A percentile compares a stretch with the other conserved stretches of the same genome.
phyloP scores from a whole-genome alignment of 805 yeast species.

The Saccharomycopsis olivae region DNA sequence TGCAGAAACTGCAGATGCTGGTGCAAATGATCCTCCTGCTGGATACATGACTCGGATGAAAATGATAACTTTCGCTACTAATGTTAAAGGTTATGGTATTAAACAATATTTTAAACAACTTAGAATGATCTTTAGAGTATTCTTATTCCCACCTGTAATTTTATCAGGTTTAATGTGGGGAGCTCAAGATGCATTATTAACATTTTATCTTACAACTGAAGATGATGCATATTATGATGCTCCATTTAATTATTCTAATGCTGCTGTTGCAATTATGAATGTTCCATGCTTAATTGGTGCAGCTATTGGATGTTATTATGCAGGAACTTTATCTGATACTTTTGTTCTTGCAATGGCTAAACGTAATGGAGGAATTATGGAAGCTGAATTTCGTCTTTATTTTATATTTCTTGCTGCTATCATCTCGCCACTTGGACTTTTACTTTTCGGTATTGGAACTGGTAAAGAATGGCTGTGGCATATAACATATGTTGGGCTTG shows the following conservation, averaged over 20 bases:
- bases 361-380: constrained; percentile 48
- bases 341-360: constrained; percentile 53
- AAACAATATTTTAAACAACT: constrained; percentile 52
- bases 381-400: constrained; percentile 56
- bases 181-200: constrained; percentile 62
- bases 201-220: constrained; percentile 66
- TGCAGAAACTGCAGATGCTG: constrained; percentile 22
- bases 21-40: constrained; percentile 31
- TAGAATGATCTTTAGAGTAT: constrained; percentile 40
- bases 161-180: constrained; percentile 73
- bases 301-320: constrained; percentile 52
- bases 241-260: constrained; percentile 57
- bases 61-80: constrained; percentile 45
- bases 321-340: constrained; percentile 50
- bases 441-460: constrained; percentile 59
- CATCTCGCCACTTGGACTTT: constrained; percentile 50
- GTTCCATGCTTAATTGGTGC: constrained; percentile 62
- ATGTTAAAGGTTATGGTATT: constrained; percentile 52
- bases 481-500: constrained; percentile 48
- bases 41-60: constrained; percentile 38
- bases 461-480: constrained; percentile 43
- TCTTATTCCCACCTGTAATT: constrained; percentile 54
- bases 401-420: constrained; percentile 45
- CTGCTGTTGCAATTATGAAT: constrained; percentile 67
- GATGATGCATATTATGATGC: constrained; percentile 54